Evolutionary conservation across 202 grass and related monocot genomes (phyloP), one percentile per base, ranked within the genome.

Genomic region (Eragrostis tef): DNA sequence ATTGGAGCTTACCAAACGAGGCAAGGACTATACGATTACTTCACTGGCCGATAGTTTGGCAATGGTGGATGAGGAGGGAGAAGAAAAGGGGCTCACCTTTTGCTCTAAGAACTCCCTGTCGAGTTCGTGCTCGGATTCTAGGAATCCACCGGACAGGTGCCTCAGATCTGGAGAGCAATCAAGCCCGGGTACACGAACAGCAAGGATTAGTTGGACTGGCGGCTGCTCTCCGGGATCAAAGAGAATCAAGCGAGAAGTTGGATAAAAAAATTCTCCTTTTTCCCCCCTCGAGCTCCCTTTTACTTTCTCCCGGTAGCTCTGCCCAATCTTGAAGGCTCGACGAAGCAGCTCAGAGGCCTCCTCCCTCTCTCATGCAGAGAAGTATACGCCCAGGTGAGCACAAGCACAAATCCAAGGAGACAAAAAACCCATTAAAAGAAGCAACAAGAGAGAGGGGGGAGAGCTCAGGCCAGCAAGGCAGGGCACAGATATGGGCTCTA

Each of bases 401-500:
- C 71, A 83, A 73, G 74, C 81, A 68, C 57, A 88, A 83, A 86
- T 67, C 80, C 80, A 64, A 87, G 84, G 75, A 69, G 80, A 84
- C 74, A 86, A 85, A 86, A 83, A 83, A 64, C 11, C 70, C 70
- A 93, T 70, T 86, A 93, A 91, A 83, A 86, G 59, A 63, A 70
- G 79, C 44, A 83, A 15, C 67, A 22, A 27, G 79, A 57, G 59
- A 76, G 31, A 8, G 1, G 11, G 5, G n/a, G 6, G 62, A 56
- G 87, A 74, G 84, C 36, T 49, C 79, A 72, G 85, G 87, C 73
- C 91, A 91, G 85, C 82, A 88, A 86, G 78, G 89, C 91, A 66
- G 80, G 57, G 75, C 49, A 70, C 68, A 83, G 74, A 82, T 80
- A 91, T 91, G 88, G 86, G 91, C 91, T 86, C 84, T 94, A 91